Conservation (phyloP, 192 early-diverging fungal species). For the Coemansia sp. region DNA sequence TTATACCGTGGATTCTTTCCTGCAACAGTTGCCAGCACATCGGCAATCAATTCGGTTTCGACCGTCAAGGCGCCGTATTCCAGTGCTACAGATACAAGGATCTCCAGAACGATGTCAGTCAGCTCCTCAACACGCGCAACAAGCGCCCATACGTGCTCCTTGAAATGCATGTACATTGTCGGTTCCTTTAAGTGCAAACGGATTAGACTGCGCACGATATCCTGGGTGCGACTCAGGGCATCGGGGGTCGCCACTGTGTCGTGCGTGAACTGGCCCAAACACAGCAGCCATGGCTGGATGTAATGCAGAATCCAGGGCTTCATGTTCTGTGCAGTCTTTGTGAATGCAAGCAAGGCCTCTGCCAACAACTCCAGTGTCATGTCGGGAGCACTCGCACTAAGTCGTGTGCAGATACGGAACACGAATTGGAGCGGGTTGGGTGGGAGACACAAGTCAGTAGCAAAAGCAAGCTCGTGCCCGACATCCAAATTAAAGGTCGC, state of each 20-base stretch:
- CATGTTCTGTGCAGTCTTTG: slow-evolving; percentile 67
- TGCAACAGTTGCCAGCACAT: slow-evolving; percentile 82
- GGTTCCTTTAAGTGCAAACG: slow-evolving; percentile 81
- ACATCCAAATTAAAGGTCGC: slow-evolving; percentile 83
- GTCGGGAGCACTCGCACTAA: slow-evolving; percentile 72
- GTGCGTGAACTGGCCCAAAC: slow-evolving; percentile 66
- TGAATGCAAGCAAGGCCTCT: slow-evolving; percentile 83
- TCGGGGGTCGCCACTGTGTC: slow-evolving; percentile 40
- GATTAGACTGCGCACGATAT: slow-evolving; percentile 76
- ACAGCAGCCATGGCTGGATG: slow-evolving; percentile 85
- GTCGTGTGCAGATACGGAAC: slow-evolving; percentile 72
- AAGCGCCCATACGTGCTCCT: slow-evolving; percentile 81
- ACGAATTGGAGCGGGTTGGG: slow-evolving; percentile 87
- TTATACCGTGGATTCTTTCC: slow-evolving; percentile 73
- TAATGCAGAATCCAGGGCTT: slow-evolving; percentile 86
- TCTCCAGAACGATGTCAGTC: slow-evolving; percentile 76
- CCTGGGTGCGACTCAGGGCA: slow-evolving; percentile 59
- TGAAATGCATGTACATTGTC: slow-evolving; percentile 82
- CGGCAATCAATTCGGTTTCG: slow-evolving; percentile 81
- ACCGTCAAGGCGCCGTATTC: slow-evolving; percentile 77
- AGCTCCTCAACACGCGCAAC: slow-evolving; percentile 81
- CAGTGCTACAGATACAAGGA: slow-evolving; percentile 77
- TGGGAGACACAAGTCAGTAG: slow-evolving; percentile 85
- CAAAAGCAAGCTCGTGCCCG: slow-evolving; percentile 74
- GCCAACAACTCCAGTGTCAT: slow-evolving; percentile 88